Evolutionary conservation across 495 filamentous ascomycete genomes (phyloP).

Genomic region (Penicillium parvum): DNA sequence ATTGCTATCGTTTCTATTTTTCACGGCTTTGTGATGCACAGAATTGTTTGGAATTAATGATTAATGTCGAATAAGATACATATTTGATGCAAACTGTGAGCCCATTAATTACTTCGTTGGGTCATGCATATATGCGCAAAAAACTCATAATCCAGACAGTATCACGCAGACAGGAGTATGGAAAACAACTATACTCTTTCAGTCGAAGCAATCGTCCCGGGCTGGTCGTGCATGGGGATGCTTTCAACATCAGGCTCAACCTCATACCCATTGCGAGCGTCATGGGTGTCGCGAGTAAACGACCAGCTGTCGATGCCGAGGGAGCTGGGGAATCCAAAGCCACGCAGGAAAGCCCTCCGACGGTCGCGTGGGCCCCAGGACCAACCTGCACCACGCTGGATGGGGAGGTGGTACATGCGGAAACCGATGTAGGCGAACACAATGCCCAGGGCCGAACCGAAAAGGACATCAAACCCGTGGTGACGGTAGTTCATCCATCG

Average conservation of each 20-base stretch:
- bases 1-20: no score
- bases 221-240: slow-evolving; percentile 4
- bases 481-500: slow-evolving; percentile 62
- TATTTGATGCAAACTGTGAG: no score
- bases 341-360: slow-evolving; percentile 52
- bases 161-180: no score
- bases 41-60: no score
- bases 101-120: no score
- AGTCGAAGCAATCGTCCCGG: not conserved
- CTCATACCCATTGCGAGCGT: not conserved
- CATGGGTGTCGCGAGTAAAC: not conserved
- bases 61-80: no score
- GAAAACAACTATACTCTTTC: slow-evolving; percentile 6
- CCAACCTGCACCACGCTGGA: slow-evolving; percentile 55
- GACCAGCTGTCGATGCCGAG: slow-evolving; percentile 36
- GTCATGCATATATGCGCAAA: no score
- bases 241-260: slow-evolving; percentile 10
- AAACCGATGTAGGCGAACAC: slow-evolving; percentile 53
- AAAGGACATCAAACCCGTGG: slow-evolving; percentile 61
- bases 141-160: no score
- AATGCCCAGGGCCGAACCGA: slow-evolving; percentile 54
- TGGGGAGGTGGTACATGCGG: slow-evolving; percentile 65
- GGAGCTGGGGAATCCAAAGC: slow-evolving; percentile 52
- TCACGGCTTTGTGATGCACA: no score
- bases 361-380: slow-evolving; percentile 44